Conservation (phyloP, 345 rosid genomes). For the Limnanthes douglasii region DNA sequence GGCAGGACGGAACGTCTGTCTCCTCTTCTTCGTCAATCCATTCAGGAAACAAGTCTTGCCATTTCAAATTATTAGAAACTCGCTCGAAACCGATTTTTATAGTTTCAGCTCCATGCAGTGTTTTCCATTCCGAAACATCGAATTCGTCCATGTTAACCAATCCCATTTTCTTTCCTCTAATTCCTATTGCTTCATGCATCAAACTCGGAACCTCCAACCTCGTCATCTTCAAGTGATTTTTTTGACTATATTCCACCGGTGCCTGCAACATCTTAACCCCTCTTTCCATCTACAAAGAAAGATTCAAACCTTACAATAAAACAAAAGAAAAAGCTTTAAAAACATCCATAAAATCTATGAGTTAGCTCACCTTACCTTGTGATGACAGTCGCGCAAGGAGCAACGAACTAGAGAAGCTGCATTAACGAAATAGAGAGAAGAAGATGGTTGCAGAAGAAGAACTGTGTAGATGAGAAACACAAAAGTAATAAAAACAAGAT, state of each 20-base stretch:
- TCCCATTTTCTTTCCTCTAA: slow-evolving; percentile 50
- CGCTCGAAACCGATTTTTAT: slow-evolving; percentile 32
- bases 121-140: slow-evolving; percentile 46
- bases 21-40: slow-evolving; percentile 99
- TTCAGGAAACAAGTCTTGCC: slow-evolving; percentile 81
- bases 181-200: slow-evolving; percentile 28
- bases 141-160: slow-evolving; percentile 65
- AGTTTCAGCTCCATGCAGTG: slow-evolving; percentile 29
- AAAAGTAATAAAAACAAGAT: slow-evolving; percentile 41
- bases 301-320: no score
- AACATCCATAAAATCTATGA: no score
- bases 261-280: slow-evolving; percentile 54
- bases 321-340: no score
- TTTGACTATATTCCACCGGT: slow-evolving; percentile 15
- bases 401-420: slow-evolving; percentile 59
- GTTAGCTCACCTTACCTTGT: slow-evolving; percentile 83
- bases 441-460: slow-evolving; percentile 55
- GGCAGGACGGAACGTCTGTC: slow-evolving; percentile 44
- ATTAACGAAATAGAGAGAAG: slow-evolving; percentile 35
- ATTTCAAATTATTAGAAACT: slow-evolving; percentile 44
- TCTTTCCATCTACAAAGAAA: slow-evolving; percentile 23
- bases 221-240: slow-evolving; percentile 13
- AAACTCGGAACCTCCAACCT: slow-evolving; percentile 53
- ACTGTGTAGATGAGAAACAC: slow-evolving; percentile 41
- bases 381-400: slow-evolving; percentile 67